A percentile compares a stretch with the other conserved stretches of the same genome.
phyloP scores from a whole-genome alignment of 257 asterid genomes.

The Lavandula angustifolia region DNA sequence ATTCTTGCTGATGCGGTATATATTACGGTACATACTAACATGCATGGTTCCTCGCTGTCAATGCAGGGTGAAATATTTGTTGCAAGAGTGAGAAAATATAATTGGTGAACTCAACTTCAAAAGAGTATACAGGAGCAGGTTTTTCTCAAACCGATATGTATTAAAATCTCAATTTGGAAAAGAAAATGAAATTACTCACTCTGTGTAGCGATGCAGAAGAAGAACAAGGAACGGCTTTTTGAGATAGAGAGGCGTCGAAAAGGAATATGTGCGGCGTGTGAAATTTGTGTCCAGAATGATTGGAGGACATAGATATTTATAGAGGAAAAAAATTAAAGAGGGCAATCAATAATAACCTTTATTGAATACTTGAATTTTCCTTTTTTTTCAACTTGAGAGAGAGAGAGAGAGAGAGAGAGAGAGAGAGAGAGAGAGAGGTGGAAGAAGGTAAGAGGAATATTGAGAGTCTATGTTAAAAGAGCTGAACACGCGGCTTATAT shows the following conservation, averaged over 20 bases:
- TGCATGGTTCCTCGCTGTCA: background rate
- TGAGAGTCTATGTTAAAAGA: slow-evolving; percentile 39
- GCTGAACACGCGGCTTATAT: slow-evolving; percentile 43
- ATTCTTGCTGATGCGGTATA: too few species aligned
- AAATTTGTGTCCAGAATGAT: slow-evolving; percentile 42
- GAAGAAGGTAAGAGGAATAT: too few species aligned
- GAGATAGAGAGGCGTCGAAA: slow-evolving; percentile 5
- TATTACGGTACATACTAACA: background rate
- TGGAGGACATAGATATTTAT: slow-evolving; percentile 41
- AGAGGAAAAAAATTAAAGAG: slow-evolving; percentile 16
- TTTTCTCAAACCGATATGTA: too few species aligned
- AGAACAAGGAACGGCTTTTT: slow-evolving; percentile 6
- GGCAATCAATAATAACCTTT: slow-evolving; percentile 20
- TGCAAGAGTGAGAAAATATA: background rate
- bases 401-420: background rate
- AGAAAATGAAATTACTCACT: slow-evolving; percentile 30
- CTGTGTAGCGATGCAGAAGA: slow-evolving; percentile 14
- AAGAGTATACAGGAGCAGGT: background rate
- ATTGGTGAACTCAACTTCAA: background rate
- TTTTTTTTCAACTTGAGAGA: background rate
- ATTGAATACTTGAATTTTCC: background rate
- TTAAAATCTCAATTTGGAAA: background rate
- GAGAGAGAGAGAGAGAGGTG: background rate
- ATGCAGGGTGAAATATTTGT: background rate
- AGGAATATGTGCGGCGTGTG: slow-evolving; percentile 24